Evolutionary conservation across 345 rosid species (phyloP), one percentile per base, ranked within the genome.

Genomic region (Isatis tinctoria): DNA sequence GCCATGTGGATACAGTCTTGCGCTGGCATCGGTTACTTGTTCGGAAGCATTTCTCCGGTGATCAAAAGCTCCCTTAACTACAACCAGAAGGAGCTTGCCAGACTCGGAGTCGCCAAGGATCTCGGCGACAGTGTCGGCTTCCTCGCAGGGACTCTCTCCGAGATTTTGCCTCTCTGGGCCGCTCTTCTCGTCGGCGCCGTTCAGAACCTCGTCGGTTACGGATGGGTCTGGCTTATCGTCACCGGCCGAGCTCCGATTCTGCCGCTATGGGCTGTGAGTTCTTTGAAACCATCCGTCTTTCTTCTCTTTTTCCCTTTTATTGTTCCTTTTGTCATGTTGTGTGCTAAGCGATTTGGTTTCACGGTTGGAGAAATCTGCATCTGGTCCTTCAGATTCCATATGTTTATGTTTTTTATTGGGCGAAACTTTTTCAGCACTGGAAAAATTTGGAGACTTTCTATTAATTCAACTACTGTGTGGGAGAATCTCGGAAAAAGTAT

Each of bases 1-100:
- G 96, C 98, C 85, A 96, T 96, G 95, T 96, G 99, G 98, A 87
- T 96, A 67, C 93, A 92, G 81, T 92, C 98, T 1, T 89, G 97
- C 72, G 98, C 98, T 13, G 99, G 99, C 8, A 78, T 89, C 57
- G 98, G 97, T 53, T 96, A 96, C 77, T 61, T 96, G 79, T 96
- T 90, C 76, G 97, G 98, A 39, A 96, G 98, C 82, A 87, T 96
- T 63, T 96, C 99, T 12, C 99, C 99, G 14, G 97, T 89, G 33
- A 90, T 92, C 44, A 96, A 96, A 86, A 89, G 87, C 79, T 89
- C 97, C 2, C 65, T 92, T 78, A 83, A 81, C 73, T 96, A 96
- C 56, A 96, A 96, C 41, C 98, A 96, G 80, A 84, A 72, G 79
- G 87, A 96, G 83, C 56, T 96, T 8, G 86, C 99, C 1, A 84